A percentile compares a stretch with the other conserved stretches of the same genome.
These are phyloP conservation scores for Neocallimastix lanati DNA, from an alignment of 192 early-diverging fungal genomes.

Conservation along the genomic window DNA sequence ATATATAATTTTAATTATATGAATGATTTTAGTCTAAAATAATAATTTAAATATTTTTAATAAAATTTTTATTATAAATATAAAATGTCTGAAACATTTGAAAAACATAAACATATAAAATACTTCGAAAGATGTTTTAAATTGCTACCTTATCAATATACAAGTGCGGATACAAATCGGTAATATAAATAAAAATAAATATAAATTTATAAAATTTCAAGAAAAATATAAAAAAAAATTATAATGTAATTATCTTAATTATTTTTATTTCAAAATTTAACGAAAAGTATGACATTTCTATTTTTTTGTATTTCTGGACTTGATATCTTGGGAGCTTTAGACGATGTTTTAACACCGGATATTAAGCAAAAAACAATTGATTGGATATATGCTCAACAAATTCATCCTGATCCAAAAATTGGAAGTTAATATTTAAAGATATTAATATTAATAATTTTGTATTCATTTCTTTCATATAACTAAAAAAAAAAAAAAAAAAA, in stretches of 20 bases:
- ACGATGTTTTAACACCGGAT: constrained; percentile 22
- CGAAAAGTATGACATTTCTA: constrained; percentile 61
- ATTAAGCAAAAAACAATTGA: constrained; percentile 58
- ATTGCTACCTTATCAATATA: neutral
- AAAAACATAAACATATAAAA: neutral
- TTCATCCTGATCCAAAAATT: constrained; percentile 17
- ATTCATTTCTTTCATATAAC: too few relatives aligned
- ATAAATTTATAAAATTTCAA: too few relatives aligned
- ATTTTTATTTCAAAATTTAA: too few relatives aligned
- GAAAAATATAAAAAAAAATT: too few relatives aligned
- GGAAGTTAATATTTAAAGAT: neutral
- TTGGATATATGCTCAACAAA: constrained; percentile 93
- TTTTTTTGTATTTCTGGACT: constrained; percentile 69
- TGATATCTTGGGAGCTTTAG: constrained; percentile 55
- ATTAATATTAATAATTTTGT: too few relatives aligned
- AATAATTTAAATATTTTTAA: too few relatives aligned
- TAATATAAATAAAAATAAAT: neutral
- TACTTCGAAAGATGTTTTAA: neutral
- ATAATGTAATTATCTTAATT: too few relatives aligned
- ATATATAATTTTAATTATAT: too few relatives aligned
- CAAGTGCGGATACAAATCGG: neutral
- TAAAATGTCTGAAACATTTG: neutral
- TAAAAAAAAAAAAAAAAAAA: too few relatives aligned
- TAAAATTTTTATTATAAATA: neutral
- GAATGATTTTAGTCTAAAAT: too few relatives aligned